phyloP scores from a whole-genome alignment of 306 rosid genomes.

The Citrullus mucosospermus region DNA sequence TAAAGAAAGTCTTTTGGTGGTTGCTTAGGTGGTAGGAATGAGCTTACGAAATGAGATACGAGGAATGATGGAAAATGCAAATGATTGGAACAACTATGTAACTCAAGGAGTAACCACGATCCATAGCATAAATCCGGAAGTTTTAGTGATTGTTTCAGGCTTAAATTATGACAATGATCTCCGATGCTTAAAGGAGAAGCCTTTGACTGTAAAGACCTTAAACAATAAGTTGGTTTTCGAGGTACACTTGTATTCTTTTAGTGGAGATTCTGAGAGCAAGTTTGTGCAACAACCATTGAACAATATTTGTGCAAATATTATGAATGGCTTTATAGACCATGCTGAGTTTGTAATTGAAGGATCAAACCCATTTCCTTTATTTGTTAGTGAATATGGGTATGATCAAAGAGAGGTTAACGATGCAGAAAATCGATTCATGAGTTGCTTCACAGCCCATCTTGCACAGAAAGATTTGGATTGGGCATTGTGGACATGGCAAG shows the following conservation, averaged over 20 bases:
- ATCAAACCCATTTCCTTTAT: neutral
- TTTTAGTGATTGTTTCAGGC: neutral
- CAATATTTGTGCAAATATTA: neutral
- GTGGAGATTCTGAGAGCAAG: neutral
- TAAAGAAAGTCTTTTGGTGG: neutral
- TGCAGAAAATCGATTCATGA: constrained; percentile 12
- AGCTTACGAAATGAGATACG: neutral
- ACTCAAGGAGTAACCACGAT: neutral
- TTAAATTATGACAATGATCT: neutral
- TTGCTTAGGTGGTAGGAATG: neutral
- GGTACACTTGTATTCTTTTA: neutral
- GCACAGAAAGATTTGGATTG: constrained; percentile 26
- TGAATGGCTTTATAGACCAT: neutral
- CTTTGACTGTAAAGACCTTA: neutral
- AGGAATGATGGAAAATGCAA: neutral
- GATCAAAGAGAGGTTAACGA: constrained; percentile 14
- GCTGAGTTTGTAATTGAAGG: neutral
- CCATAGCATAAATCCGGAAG: neutral
- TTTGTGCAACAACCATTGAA: neutral
- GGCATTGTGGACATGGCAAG: constrained; percentile 13
- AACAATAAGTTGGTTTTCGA: neutral
- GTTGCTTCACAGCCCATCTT: constrained; percentile 18
- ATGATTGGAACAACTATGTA: neutral
- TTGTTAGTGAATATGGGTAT: constrained; percentile 8
- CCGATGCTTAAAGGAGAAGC: neutral